Conservation (phyloP, 495 filamentous ascomycete species). For the Glonium stellatum region DNA sequence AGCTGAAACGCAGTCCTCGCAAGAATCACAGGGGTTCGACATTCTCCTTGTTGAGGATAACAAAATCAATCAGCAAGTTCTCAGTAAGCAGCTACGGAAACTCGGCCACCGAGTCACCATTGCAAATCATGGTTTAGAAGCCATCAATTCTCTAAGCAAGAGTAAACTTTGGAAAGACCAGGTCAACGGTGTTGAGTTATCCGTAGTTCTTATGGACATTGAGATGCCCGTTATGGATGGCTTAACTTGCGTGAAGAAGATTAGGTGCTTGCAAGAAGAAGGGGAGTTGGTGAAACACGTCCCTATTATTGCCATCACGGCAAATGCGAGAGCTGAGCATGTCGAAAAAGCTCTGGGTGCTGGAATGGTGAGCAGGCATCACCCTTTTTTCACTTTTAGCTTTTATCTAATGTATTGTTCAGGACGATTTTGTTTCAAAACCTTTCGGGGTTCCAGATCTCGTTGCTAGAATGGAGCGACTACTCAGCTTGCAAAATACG, state of each 20-base stretch:
- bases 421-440: constrained; percentile 13
- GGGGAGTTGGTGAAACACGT: constrained; percentile 23
- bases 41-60: constrained; percentile 34
- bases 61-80: constrained; percentile 32
- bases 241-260: constrained; percentile 23
- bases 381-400: neutral
- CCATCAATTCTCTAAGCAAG: constrained; percentile 21
- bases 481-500: no score
- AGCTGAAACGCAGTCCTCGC: neutral
- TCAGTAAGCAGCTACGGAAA: constrained; percentile 27
- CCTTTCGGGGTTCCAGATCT: neutral
- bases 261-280: constrained; percentile 24
- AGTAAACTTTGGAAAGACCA: constrained; percentile 4
- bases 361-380: constrained; percentile 24
- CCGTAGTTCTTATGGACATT: constrained; percentile 32
- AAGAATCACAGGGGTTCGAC: constrained; percentile 2
- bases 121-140: constrained; percentile 32
- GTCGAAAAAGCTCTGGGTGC: constrained; percentile 18
- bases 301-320: constrained; percentile 32
- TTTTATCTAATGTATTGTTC: neutral
- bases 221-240: constrained; percentile 37
- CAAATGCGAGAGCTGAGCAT: constrained; percentile 33
- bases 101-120: constrained; percentile 25
- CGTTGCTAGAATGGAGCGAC: neutral
- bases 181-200: constrained; percentile 1